These are phyloP conservation scores for Pythium brassicae DNA, from an alignment of 352 stramenopile species.

Conservation along the genomic window DNA sequence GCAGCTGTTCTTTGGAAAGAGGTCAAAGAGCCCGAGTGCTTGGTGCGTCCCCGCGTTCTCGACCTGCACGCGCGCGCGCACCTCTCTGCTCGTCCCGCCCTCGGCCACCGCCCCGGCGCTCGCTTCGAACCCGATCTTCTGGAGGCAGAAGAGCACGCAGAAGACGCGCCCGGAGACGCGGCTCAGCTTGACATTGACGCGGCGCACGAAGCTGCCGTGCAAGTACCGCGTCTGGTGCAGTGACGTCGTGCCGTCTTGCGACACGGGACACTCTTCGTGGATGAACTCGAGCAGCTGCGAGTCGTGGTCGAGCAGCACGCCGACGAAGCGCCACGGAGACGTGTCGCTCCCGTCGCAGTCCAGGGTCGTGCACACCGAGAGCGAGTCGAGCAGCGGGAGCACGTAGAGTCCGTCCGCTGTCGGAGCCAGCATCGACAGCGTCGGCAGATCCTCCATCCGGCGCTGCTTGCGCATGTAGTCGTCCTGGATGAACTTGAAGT, in stretches of 20 bases:
- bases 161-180: conserved; percentile 37
- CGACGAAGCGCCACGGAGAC: conserved; percentile 50
- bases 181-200: conserved; percentile 33
- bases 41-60: conserved; percentile 51
- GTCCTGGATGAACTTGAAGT: conserved; percentile 48
- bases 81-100: conserved; percentile 1
- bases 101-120: neutral
- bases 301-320: conserved; percentile 52
- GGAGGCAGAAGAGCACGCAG: conserved; percentile 50
- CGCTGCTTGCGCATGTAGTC: conserved; percentile 41
- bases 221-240: conserved; percentile 44
- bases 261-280: conserved; percentile 39
- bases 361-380: conserved; percentile 42
- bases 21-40: conserved; percentile 43
- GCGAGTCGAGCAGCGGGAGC: conserved; percentile 37
- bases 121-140: conserved; percentile 14
- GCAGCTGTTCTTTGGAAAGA: conserved; percentile 19
- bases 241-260: conserved; percentile 21
- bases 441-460: conserved; percentile 59
- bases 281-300: conserved; percentile 62
- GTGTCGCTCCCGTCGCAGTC: conserved; percentile 16
- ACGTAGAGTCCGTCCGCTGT: conserved; percentile 34
- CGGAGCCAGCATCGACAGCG: conserved; percentile 47
- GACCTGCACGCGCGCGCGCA: conserved; percentile 27
- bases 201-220: conserved; percentile 47